phyloP scores from a whole-genome alignment of 2,329 filamentous ascomycete species.

The Xylaria sp. region DNA sequence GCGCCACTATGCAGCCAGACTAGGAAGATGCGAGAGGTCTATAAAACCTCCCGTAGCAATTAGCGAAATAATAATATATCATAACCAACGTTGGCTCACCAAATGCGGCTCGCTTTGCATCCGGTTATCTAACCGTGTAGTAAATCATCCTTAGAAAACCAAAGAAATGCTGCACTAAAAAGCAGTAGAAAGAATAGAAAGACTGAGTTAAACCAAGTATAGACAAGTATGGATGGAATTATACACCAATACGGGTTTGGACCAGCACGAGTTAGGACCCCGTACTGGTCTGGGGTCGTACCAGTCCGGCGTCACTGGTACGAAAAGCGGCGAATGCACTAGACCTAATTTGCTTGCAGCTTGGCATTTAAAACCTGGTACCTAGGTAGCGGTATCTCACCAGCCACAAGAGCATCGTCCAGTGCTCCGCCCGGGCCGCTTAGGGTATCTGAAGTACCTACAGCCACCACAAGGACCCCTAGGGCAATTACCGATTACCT shows the following conservation, averaged over 20 bases:
- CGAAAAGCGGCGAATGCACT: constrained; percentile 30
- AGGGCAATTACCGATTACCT: not conserved
- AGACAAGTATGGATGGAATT: not conserved
- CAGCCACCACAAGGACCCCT: not conserved
- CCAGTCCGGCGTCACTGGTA: not conserved
- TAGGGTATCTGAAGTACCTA: not conserved
- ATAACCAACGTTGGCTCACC: constrained; percentile 5
- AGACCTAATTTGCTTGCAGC: constrained; percentile 13
- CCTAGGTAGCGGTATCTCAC: not conserved
- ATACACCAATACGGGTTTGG: constrained; percentile 1
- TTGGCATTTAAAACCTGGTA: not conserved
- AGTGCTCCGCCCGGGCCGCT: too few relatives aligned
- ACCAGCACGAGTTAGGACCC: not conserved
- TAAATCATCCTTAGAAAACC: constrained; percentile 8
- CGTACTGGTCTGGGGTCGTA: constrained; percentile 1
- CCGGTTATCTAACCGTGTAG: constrained; percentile 5
- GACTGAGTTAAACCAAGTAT: constrained; percentile 1
- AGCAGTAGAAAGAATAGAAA: constrained; percentile 5
- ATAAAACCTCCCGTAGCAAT: not conserved
- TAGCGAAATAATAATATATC: not conserved
- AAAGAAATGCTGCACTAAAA: constrained; percentile 6
- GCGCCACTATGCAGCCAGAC: not conserved
- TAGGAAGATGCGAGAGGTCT: not conserved
- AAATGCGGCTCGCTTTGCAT: constrained; percentile 5
- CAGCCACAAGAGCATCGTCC: constrained; percentile 25